Evolutionary conservation across 257 asterid species (phyloP).

Genomic region (Petunia axillaris): DNA sequence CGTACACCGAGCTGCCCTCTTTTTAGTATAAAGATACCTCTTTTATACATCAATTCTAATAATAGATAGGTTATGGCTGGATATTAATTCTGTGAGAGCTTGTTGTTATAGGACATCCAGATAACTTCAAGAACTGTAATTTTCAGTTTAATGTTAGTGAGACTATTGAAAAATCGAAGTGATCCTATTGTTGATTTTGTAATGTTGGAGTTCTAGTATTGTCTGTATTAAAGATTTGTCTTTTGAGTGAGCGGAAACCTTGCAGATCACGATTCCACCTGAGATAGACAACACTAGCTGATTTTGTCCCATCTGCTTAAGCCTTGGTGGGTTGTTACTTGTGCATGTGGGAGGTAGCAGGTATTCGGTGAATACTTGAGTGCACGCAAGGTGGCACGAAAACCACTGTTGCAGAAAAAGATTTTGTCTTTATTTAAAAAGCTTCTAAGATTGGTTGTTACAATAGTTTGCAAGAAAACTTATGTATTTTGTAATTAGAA

Average conservation of each 20-base stretch:
- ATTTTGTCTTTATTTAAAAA: constrained; percentile 11
- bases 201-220: neutral
- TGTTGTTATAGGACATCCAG: neutral
- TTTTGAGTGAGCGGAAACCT: too few relatives aligned
- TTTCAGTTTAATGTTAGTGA: neutral
- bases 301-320: too few relatives aligned
- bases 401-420: too few relatives aligned
- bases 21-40: too few relatives aligned
- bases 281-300: too few relatives aligned
- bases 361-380: too few relatives aligned
- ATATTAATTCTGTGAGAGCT: neutral
- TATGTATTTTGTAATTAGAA: neutral
- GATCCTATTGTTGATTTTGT: neutral
- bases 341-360: too few relatives aligned
- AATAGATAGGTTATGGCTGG: neutral
- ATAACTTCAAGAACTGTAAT: neutral
- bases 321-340: too few relatives aligned
- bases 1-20: too few relatives aligned
- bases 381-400: too few relatives aligned
- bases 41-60: neutral
- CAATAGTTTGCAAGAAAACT: neutral
- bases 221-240: neutral
- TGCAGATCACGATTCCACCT: too few relatives aligned
- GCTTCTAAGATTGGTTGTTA: neutral
- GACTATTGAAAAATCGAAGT: neutral